Percentiles rank a stretch among this genome's conserved stretches.
phyloP scores from a whole-genome alignment of 352 stramenopile species.

The Phytophthora syringae region DNA sequence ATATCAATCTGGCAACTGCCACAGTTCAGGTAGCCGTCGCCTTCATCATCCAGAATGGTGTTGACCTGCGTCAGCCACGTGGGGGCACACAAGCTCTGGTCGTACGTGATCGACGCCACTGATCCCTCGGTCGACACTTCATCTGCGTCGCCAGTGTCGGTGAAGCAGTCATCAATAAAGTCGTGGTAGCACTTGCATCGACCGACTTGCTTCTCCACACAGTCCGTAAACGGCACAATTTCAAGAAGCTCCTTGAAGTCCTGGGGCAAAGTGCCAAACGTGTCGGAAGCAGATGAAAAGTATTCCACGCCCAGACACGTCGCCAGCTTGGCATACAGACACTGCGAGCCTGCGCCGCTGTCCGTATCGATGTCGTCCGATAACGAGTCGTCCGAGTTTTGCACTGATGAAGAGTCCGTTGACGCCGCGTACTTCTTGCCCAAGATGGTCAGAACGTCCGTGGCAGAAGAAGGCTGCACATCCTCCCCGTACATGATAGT shows the following conservation, averaged over 20 bases:
- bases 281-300: slow-evolving; percentile 45
- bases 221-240: slow-evolving; percentile 52
- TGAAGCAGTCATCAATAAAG: slow-evolving; percentile 51
- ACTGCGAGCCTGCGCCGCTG: slow-evolving; percentile 48
- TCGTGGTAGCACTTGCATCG: slow-evolving; percentile 61
- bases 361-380: slow-evolving; percentile 30
- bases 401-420: slow-evolving; percentile 28
- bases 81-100: slow-evolving; percentile 65
- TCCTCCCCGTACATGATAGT: slow-evolving; percentile 80
- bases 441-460: slow-evolving; percentile 48
- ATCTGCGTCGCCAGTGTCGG: slow-evolving; percentile 46
- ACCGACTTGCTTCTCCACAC: slow-evolving; percentile 44
- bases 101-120: slow-evolving; percentile 42
- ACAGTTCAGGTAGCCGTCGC: slow-evolving; percentile 72
- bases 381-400: slow-evolving; percentile 40
- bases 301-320: slow-evolving; percentile 67
- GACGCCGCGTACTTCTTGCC: slow-evolving; percentile 61
- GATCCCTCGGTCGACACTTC: slow-evolving; percentile 40
- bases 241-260: slow-evolving; percentile 73
- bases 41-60: slow-evolving; percentile 55
- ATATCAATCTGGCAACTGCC: slow-evolving; percentile 72
- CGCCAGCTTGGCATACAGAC: slow-evolving; percentile 69
- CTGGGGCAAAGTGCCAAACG: slow-evolving; percentile 71
- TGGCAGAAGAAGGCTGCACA: slow-evolving; percentile 38
- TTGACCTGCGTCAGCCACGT: slow-evolving; percentile 54